phyloP scores from a whole-genome alignment of 1,139 yeast genomes.

The Blastobotrys elegans region DNA sequence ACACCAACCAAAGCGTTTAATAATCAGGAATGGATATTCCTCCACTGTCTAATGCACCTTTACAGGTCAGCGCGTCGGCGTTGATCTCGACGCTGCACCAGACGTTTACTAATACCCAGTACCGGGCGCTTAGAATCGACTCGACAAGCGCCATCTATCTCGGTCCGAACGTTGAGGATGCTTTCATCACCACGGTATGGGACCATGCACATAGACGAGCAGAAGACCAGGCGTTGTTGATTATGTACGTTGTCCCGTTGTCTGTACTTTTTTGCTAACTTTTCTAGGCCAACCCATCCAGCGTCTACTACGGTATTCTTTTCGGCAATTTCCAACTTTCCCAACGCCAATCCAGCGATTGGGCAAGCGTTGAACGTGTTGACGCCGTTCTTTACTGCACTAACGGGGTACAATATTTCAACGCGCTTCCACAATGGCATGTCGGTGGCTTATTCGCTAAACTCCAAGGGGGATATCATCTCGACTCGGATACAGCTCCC shows the following conservation, averaged over 20 bases:
- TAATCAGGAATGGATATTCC: slow-evolving; percentile 32
- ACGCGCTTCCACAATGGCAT: slow-evolving; percentile 37
- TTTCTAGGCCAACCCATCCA: slow-evolving; percentile 27
- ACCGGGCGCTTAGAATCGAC: slow-evolving; percentile 32
- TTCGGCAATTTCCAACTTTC: slow-evolving; percentile 33
- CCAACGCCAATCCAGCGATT: slow-evolving; percentile 34
- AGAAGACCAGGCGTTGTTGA: slow-evolving; percentile 39
- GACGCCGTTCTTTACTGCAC: slow-evolving; percentile 38
- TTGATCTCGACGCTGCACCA: slow-evolving; percentile 36
- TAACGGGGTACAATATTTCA: slow-evolving; percentile 35
- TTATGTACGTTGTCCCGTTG: too few species aligned
- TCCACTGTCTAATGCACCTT: slow-evolving; percentile 29
- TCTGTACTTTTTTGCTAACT: slow-evolving; percentile 8
- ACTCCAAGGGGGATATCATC: slow-evolving; percentile 33
- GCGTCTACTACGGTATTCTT: slow-evolving; percentile 32
- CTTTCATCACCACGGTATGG: slow-evolving; percentile 35
- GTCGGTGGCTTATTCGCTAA: slow-evolving; percentile 31
- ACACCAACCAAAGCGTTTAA: too few species aligned
- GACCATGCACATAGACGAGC: slow-evolving; percentile 38
- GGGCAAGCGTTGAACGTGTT: slow-evolving; percentile 35
- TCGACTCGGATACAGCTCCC: slow-evolving; percentile 33
- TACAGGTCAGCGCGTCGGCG: slow-evolving; percentile 35
- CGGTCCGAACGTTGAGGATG: slow-evolving; percentile 33
- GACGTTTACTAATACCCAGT: slow-evolving; percentile 29
- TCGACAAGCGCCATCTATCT: slow-evolving; percentile 32